Percentiles rank a stretch among this genome's conserved stretches.
phyloP scores from a whole-genome alignment of 108 stramenopile species.

The Cyclotella baltica region DNA sequence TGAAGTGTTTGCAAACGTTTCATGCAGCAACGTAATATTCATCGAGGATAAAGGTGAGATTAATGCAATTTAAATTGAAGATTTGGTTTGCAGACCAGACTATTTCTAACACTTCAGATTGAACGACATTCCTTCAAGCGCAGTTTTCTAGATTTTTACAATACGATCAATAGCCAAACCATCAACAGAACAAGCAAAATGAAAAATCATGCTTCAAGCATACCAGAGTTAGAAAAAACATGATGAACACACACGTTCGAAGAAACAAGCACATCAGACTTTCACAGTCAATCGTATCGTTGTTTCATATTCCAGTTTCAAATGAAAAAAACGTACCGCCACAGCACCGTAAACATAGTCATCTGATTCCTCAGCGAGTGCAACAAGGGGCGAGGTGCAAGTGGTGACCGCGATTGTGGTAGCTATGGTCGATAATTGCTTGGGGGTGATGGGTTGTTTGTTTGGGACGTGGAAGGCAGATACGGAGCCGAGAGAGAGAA shows the following conservation, averaged over 20 bases:
- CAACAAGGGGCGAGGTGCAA: slow-evolving; percentile 65
- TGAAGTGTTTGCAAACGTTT: background rate
- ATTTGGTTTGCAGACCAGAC: too few relatives aligned
- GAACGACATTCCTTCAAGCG: too few relatives aligned
- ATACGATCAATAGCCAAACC: too few relatives aligned
- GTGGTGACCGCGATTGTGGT: slow-evolving; percentile 36
- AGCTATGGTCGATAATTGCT: slow-evolving; percentile 15
- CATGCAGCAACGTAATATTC: background rate
- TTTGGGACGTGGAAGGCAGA: slow-evolving; percentile 51
- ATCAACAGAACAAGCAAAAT: too few relatives aligned
- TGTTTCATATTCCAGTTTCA: background rate
- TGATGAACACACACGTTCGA: too few relatives aligned
- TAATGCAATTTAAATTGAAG: too few relatives aligned
- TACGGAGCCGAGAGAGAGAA: slow-evolving; percentile 34
- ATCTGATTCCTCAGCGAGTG: slow-evolving; percentile 70
- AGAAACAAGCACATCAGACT: background rate
- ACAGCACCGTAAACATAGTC: slow-evolving; percentile 92
- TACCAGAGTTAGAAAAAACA: too few relatives aligned
- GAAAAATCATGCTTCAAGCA: too few relatives aligned
- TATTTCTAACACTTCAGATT: too few relatives aligned
- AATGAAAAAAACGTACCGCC: slow-evolving; percentile 9
- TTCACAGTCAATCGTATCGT: background rate
- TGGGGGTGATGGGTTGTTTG: background rate
- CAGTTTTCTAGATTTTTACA: too few relatives aligned
- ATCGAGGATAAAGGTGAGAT: too few relatives aligned